Base-by-base conservation (phyloP, 2,329 filamentous ascomycete species). In the Xylariaceae sp. region DNA sequence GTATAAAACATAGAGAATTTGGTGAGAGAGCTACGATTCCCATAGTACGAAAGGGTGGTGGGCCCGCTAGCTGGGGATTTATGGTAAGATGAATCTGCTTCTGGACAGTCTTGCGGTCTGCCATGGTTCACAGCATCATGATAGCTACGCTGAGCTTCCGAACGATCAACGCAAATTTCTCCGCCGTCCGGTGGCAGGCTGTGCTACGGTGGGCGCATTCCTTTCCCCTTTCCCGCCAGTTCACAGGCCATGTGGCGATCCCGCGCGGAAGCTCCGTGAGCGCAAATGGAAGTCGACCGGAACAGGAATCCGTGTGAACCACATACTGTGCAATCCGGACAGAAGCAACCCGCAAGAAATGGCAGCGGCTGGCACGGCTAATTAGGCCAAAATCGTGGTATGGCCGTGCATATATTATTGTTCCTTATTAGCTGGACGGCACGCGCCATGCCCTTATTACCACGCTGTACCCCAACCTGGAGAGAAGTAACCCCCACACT, bases 271-370 rank as follows among this genome's bases (percentile, higher is more conserved):
- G 37, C 32, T 52, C 50, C 51, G 50, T 37, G 46, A 49, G 40
- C 44, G 47, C 41, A 54, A 52, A 45, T 26, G 50, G 51, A 21
- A 54, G 51, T 40, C 31, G 26, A 25, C 39, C 51, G 51, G 51
- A 53, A 43, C 29, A 40, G 43, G 29, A 37, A 42, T 40, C 50
- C 50, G 45, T 48, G 36, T 40, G 35, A 45, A 44, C 41, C 32
- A 44, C 38, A 32, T 36, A 34, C 34, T 43, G 49, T 45, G 34
- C 37, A 30, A 37, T 47, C 46, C 44, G 51, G 47, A 49, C 24
- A 8, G n/a, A 16, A 32, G 29, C 37, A 39, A 24, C 21, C 29
- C 32, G 32, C 32, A 32, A 36, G 27, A n/a, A n/a, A n/a, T 36
- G 44, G 39, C 41, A 46, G 44, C 46, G 46, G 46, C 33, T 36